Evolutionary conservation across 306 rosid species (phyloP), one percentile per base, ranked within the genome.

Genomic region (Glycine latifolia): DNA sequence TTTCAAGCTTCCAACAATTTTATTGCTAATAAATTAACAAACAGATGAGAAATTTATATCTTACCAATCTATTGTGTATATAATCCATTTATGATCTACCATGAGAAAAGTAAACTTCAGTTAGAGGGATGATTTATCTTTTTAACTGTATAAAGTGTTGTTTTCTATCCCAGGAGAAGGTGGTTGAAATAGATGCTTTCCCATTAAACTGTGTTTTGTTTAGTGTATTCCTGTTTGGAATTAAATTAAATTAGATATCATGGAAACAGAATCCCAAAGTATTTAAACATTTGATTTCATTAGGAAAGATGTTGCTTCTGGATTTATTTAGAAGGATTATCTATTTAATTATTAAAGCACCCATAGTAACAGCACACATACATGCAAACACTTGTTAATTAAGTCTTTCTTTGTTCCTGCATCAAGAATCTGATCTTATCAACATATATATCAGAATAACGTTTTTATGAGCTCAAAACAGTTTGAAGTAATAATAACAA

Each of bases 271-370:
- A 82, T 75, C 17, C 31, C 10, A 0, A 35, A 16, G 49, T 46
- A 20, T 56, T 85, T 16, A 13, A 75, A 26, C 39, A 65, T 63
- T 76, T 58, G 54, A 56, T 39, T 20, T 55, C 49, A 65, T 56
- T 47, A 47, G 20, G 73, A 62, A 54, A 71, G 17, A 70, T 37
- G 67, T 65, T 16, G 35, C 48, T 50, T 63, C 46, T 37, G 52
- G 53, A 65, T 81, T 54, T 47, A 20, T 70, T 65, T 49, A 71
- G 80, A 68, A 53, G 80, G 73, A 58, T 46, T 70, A 17, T 75
- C 55, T 68, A 52, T 79, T 16, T 26, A 58, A 75, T 47, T 75
- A 50, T 79, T 17, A 59, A 75, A 33, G 71, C 58, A 69, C 33
- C 67, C 13, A 65, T 2, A 12, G 15, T 44, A 54, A 62, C 53